A percentile compares a stretch with the other conserved stretches of the same genome.
Evolutionary conservation across 2,329 filamentous ascomycete species (phyloP).

Genomic region (Neofusicoccum ribis): DNA sequence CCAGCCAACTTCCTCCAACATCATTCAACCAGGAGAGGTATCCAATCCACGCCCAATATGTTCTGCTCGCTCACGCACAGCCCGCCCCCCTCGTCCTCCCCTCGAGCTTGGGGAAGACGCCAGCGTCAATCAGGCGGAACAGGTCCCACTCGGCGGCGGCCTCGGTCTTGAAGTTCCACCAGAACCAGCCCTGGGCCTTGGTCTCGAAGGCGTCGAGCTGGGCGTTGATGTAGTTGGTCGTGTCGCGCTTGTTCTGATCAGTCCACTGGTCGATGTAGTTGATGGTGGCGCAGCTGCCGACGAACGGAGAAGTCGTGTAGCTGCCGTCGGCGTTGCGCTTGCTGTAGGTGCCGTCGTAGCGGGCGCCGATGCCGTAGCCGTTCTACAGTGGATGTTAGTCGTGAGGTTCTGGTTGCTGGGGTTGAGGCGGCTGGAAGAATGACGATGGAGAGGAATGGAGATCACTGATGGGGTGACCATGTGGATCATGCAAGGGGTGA

Average conservation of each 20-base stretch:
- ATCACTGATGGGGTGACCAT: too few species aligned
- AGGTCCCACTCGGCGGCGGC: constrained; percentile 56
- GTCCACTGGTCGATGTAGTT: constrained; percentile 52
- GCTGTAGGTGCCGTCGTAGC: constrained; percentile 59
- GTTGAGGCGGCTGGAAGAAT: not conserved
- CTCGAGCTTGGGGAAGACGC: constrained; percentile 48
- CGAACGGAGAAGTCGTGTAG: constrained; percentile 46
- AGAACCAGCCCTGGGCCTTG: constrained; percentile 54
- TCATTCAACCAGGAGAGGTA: not conserved
- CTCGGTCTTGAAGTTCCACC: constrained; percentile 63
- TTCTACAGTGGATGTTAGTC: constrained; percentile 29
- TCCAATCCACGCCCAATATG: too few species aligned
- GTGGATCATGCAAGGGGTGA: not conserved
- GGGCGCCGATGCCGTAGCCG: constrained; percentile 58
- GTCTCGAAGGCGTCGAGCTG: constrained; percentile 57
- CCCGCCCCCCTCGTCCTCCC: not conserved
- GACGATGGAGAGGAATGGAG: too few species aligned
- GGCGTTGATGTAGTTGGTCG: constrained; percentile 54
- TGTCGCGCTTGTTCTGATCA: constrained; percentile 45
- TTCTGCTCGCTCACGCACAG: not conserved
- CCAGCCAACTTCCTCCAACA: not conserved
- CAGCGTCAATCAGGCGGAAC: constrained; percentile 50
- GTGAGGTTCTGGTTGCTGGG: not conserved
- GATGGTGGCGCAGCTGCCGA: constrained; percentile 56
- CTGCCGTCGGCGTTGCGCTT: constrained; percentile 42